Base-by-base conservation (phyloP, 768 basidiomycete species). In the Trametes punicea region DNA sequence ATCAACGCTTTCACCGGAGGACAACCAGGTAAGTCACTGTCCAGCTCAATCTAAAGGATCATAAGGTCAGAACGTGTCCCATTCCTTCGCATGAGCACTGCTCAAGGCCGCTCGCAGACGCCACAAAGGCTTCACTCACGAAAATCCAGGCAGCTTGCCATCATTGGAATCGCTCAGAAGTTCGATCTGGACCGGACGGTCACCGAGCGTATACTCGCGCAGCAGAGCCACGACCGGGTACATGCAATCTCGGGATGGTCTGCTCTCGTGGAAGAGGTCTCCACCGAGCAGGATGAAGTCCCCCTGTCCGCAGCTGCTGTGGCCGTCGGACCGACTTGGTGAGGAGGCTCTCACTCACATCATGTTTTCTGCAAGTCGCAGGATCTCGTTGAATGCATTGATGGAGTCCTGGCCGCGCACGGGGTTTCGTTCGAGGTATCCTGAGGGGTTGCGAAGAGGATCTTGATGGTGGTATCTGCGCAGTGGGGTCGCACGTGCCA, bases 191-290 rank as follows among this genome's bases (percentile, higher is more conserved):
- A 99, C 80, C 0, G 96, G 92, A 63, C 84, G 87, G 68, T 96
- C 86, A 4, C 90, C 89, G 51, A 98, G 65, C 0, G 93, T 93
- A 70, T 90, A 92, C 72, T 99, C 92, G 47, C 97, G 83, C 54
- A 99, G 73, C 13, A 98, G 77, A 1, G 92, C 91, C 65, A 92
- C 90, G 1, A 88, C 88, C 67, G 90, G 85, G 71, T 95, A 96
- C 27, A 98, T 71, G 60, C 89, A 89, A 49, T 93, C 91, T 61
- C 96, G 75, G 26, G 91, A 91, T 0, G 97, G 97, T 59, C 93
- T 84, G 71, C 98, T 99, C 67, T 99, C 97, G 70, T 99, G 97
- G 67, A 99, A 99, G 3, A 99, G 76, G 69, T 99, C 97, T 7
- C 97, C 97, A 13, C 88, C 96, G 7, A 98, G 83, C 8, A 99